Conservation (phyloP, 192 early-diverging fungal species). For the Glomus cerebriforme region DNA sequence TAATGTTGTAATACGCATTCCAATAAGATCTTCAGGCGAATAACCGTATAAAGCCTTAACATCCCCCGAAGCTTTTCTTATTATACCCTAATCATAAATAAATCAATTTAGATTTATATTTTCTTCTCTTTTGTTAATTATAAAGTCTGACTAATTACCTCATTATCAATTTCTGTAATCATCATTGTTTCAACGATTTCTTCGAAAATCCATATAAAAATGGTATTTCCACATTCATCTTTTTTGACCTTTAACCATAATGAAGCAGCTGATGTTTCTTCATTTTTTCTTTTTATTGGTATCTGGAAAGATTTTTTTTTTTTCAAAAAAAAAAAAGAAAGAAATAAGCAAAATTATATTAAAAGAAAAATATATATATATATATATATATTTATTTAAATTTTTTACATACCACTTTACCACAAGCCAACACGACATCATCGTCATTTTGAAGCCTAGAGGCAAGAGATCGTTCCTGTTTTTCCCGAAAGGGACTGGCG, state of each 20-base stretch:
- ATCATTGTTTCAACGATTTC: slow-evolving; percentile 57
- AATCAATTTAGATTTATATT: background rate
- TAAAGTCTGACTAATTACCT: slow-evolving; percentile 30
- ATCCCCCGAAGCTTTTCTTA: slow-evolving; percentile 46
- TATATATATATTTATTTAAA: too few species aligned
- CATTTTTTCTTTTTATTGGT: slow-evolving; percentile 56
- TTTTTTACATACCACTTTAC: slow-evolving; percentile 50
- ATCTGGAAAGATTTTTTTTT: slow-evolving; percentile 38
- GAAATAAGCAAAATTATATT: background rate
- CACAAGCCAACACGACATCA: slow-evolving; percentile 51
- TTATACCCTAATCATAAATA: slow-evolving; percentile 47
- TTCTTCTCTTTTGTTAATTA: background rate
- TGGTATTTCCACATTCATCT: slow-evolving; percentile 41
- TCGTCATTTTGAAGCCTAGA: slow-evolving; percentile 38
- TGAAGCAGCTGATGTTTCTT: slow-evolving; percentile 55
- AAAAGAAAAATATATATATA: background rate
- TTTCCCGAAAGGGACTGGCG: slow-evolving; percentile 48
- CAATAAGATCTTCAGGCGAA: slow-evolving; percentile 46
- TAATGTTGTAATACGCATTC: slow-evolving; percentile 42
- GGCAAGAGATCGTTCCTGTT: slow-evolving; percentile 39
- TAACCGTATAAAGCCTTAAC: slow-evolving; percentile 58
- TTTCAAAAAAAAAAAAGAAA: background rate
- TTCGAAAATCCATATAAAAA: slow-evolving; percentile 69
- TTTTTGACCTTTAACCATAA: slow-evolving; percentile 64
- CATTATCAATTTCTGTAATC: slow-evolving; percentile 40